These are phyloP conservation scores for Sphaceloma murrayae DNA, from an alignment of 2,329 filamentous ascomycete species.

Conservation along the genomic window DNA sequence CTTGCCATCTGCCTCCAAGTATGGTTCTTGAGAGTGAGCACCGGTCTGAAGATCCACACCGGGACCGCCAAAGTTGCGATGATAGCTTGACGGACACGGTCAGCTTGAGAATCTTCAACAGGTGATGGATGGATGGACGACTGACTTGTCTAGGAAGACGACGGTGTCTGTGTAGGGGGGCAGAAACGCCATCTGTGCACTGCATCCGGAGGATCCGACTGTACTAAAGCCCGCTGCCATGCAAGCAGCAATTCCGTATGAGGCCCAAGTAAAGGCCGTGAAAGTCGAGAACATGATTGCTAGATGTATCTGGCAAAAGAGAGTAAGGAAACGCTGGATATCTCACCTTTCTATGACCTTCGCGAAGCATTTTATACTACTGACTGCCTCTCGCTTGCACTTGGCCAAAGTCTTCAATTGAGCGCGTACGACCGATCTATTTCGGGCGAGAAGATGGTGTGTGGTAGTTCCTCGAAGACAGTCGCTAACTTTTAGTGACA, in stretches of 20 bases:
- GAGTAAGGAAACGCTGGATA: too few relatives aligned
- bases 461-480: too few relatives aligned
- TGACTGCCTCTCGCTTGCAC: too few relatives aligned
- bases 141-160: slow-evolving; percentile 20
- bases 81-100: slow-evolving; percentile 15
- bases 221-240: slow-evolving; percentile 18
- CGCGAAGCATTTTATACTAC: too few relatives aligned
- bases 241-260: neutral
- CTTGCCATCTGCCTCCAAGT: slow-evolving; percentile 17
- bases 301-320: too few relatives aligned
- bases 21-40: slow-evolving; percentile 15
- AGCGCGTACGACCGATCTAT: too few relatives aligned
- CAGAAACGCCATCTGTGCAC: slow-evolving; percentile 19
- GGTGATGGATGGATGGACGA: neutral
- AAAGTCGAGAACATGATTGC: neutral
- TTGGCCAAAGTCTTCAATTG: too few relatives aligned
- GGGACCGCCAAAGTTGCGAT: slow-evolving; percentile 19
- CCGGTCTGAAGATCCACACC: slow-evolving; percentile 18
- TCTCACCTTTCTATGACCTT: too few relatives aligned
- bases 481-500: too few relatives aligned
- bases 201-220: slow-evolving; percentile 19
- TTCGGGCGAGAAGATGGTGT: too few relatives aligned
- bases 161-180: slow-evolving; percentile 19
- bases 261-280: neutral
- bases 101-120: neutral